These are phyloP conservation scores for Paecilomyces sp. DNA, from an alignment of 2,329 filamentous ascomycete species.

Conservation along the genomic window DNA sequence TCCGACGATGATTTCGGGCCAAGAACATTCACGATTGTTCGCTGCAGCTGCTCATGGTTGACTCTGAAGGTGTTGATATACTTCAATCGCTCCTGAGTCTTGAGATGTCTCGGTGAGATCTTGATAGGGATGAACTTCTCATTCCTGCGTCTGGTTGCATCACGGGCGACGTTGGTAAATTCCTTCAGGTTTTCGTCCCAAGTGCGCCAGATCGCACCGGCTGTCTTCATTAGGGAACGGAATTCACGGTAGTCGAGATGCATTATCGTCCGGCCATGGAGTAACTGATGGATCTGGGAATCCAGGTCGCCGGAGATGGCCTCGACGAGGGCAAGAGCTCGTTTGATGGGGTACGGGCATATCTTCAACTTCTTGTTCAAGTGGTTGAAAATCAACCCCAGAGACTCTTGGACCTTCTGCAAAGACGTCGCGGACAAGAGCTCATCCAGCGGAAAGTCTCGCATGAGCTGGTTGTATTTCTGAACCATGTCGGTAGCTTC, in stretches of 20 bases:
- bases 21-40: constrained; percentile 94
- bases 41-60: constrained; percentile 95
- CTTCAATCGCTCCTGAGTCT: constrained; percentile 82
- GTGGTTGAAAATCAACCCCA: constrained; percentile 84
- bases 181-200: constrained; percentile 98
- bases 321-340: constrained; percentile 89
- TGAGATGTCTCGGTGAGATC: constrained; percentile 77
- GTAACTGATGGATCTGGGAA: constrained; percentile 71
- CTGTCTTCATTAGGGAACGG: constrained; percentile 71
- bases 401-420: constrained; percentile 78
- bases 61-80: constrained; percentile 93
- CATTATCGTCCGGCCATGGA: constrained; percentile 82
- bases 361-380: constrained; percentile 97
- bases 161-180: constrained; percentile 94
- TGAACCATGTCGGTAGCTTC: constrained; percentile 94
- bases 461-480: constrained; percentile 98
- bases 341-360: constrained; percentile 86
- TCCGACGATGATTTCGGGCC: constrained; percentile 63
- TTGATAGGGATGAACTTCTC: constrained; percentile 99
- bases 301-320: constrained; percentile 93
- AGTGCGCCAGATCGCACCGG: constrained; percentile 76
- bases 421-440: constrained; percentile 85
- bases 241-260: constrained; percentile 92
- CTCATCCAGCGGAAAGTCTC: constrained; percentile 94
- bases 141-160: constrained; percentile 85